Percentiles rank a stretch among this genome's conserved stretches.
These are phyloP conservation scores for Nannochloris sp. DNA, from an alignment of 139 green algal genomes.

Conservation along the genomic window DNA sequence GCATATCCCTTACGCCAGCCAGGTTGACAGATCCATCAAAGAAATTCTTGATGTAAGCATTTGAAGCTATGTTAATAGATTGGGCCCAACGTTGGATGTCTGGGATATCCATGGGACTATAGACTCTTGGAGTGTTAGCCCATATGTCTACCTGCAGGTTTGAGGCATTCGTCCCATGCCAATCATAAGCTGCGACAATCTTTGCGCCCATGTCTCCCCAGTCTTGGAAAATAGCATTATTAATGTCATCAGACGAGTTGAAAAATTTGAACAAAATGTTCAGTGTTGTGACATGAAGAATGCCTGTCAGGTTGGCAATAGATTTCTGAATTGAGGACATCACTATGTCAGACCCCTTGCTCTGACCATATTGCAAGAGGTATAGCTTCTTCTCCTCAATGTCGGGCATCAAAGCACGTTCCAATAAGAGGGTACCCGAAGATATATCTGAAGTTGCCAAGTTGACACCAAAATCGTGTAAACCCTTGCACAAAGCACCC, in stretches of 20 bases:
- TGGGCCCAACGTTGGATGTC: constrained; percentile 51
- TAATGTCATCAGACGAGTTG: too few relatives aligned
- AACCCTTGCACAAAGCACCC: constrained; percentile 12
- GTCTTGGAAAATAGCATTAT: not conserved
- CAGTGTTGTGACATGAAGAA: constrained; percentile 27
- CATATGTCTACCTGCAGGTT: constrained; percentile 36
- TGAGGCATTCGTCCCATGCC: constrained; percentile 15
- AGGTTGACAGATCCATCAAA: constrained; percentile 20
- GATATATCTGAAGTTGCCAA: constrained; percentile 32
- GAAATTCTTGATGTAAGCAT: constrained; percentile 42
- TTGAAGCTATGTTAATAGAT: constrained; percentile 49
- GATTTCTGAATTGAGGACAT: constrained; percentile 18
- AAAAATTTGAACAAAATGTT: too few relatives aligned
- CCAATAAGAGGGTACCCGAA: constrained; percentile 34
- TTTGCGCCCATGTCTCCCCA: constrained; percentile 18
- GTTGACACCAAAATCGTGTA: constrained; percentile 36
- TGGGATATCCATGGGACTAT: constrained; percentile 16
- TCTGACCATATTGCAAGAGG: constrained; percentile 5
- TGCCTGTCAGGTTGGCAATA: constrained; percentile 33
- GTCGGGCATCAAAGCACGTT: constrained; percentile 39
- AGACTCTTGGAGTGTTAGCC: constrained; percentile 45
- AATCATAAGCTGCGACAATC: constrained; percentile 44
- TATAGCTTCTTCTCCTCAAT: too few relatives aligned
- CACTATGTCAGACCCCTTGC: constrained; percentile 7
- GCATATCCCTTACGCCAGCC: constrained; percentile 57